Conservation (phyloP, 2,329 filamentous ascomycete genomes). For the Penicillium vulpinum region DNA sequence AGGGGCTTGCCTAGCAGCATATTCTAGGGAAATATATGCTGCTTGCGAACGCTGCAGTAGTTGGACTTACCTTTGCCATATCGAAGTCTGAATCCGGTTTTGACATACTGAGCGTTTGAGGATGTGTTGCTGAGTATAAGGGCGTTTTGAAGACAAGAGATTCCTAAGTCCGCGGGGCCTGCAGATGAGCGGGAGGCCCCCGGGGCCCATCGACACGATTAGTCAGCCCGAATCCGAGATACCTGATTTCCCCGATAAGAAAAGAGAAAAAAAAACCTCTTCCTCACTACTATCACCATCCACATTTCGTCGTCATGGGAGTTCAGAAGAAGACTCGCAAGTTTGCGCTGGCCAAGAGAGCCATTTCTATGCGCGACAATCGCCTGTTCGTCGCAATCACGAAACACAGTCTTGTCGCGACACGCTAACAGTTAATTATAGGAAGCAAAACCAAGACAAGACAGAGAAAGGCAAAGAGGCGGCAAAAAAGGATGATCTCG, state of each 20-base stretch:
- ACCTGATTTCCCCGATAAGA: constrained; percentile 5
- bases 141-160: not conserved
- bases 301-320: constrained; percentile 64
- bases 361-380: constrained; percentile 79
- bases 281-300: constrained; percentile 1
- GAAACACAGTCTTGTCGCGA: not conserved
- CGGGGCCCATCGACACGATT: not conserved
- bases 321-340: constrained; percentile 88
- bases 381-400: constrained; percentile 53
- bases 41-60: not conserved
- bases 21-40: not conserved
- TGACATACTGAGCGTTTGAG: not conserved
- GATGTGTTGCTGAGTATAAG: not conserved
- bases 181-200: not conserved
- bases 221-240: not conserved
- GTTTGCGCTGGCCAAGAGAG: constrained; percentile 79
- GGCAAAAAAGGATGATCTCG: constrained; percentile 21
- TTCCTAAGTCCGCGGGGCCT: not conserved
- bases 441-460: constrained; percentile 23
- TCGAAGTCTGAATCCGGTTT: not conserved
- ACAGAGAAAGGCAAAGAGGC: constrained; percentile 17
- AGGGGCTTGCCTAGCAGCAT: not conserved
- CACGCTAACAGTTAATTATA: constrained; percentile 6
- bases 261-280: constrained; percentile 2
- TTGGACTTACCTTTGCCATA: not conserved